A percentile compares a stretch with the other conserved stretches of the same genome.
Conservation (phyloP, 768 basidiomycete genomes). For the Hortiboletus campestris region DNA sequence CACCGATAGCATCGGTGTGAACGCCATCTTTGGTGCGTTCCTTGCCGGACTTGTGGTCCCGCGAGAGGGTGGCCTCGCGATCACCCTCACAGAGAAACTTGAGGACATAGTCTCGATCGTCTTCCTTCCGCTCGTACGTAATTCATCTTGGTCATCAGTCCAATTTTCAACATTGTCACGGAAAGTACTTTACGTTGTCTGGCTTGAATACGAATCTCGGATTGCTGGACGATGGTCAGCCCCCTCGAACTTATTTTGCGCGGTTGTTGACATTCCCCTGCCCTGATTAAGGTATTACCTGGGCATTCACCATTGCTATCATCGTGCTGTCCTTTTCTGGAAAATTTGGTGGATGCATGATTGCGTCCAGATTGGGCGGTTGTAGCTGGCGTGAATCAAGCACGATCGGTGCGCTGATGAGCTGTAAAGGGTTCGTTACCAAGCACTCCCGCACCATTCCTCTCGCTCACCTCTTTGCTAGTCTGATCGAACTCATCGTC, state of each 20-base stretch:
- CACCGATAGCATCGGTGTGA: slow-evolving; percentile 89
- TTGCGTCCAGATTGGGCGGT: slow-evolving; percentile 63
- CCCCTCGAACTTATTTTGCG: not conserved
- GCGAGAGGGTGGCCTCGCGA: slow-evolving; percentile 82
- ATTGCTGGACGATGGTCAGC: slow-evolving; percentile 68
- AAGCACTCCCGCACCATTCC: not conserved
- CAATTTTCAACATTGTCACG: not conserved
- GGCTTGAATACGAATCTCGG: slow-evolving; percentile 89
- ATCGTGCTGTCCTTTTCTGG: slow-evolving; percentile 74
- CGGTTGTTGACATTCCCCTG: not conserved
- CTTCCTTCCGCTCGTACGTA: slow-evolving; percentile 75
- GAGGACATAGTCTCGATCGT: slow-evolving; percentile 93
- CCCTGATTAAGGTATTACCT: slow-evolving; percentile 57
- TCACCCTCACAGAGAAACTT: slow-evolving; percentile 89
- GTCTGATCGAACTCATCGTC: slow-evolving; percentile 90
- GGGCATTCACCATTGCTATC: slow-evolving; percentile 87
- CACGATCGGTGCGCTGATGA: slow-evolving; percentile 91
- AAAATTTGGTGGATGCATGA: slow-evolving; percentile 84
- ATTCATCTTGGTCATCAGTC: not conserved
- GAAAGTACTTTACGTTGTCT: slow-evolving; percentile 87
- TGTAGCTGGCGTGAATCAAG: slow-evolving; percentile 80
- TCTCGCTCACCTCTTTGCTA: slow-evolving; percentile 26
- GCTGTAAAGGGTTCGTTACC: slow-evolving; percentile 77
- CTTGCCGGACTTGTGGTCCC: slow-evolving; percentile 80
- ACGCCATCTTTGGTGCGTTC: slow-evolving; percentile 92